Evolutionary conservation across 164 flowering plant genomes (phyloP).

Genomic region (Magnolia changhungtana): DNA sequence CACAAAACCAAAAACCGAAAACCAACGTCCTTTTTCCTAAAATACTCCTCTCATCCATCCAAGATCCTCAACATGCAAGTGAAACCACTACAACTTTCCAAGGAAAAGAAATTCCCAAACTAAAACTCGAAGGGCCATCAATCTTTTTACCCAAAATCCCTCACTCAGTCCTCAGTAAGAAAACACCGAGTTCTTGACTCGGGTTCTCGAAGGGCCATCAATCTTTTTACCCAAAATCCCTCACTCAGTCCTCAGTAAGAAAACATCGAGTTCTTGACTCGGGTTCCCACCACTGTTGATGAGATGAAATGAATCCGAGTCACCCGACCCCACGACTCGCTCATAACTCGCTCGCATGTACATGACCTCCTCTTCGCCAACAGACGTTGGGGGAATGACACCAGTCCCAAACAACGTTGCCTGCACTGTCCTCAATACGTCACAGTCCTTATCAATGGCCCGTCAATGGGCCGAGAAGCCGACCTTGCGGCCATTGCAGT

Average conservation of each 20-base stretch:
- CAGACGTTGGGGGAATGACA: conserved; percentile 43
- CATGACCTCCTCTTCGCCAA: conserved; percentile 9
- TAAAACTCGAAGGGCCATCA: background rate
- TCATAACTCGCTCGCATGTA: conserved; percentile 86
- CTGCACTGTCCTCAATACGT: conserved; percentile 61
- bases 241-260: conserved; percentile 89
- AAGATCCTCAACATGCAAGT: too few species aligned
- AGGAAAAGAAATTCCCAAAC: too few species aligned
- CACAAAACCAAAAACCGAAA: too few species aligned
- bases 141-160: background rate
- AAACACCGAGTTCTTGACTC: too few species aligned
- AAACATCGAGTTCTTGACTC: conserved; percentile 75
- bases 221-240: too few species aligned
- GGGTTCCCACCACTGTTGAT: conserved; percentile 55
- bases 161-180: too few species aligned
- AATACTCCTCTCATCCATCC: too few species aligned
- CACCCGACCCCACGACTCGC: conserved; percentile 60
- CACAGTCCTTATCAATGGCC: conserved; percentile 31
- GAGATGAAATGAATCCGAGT: conserved; percentile 80
- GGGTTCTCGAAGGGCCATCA: too few species aligned
- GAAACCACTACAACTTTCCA: too few species aligned
- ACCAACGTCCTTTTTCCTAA: too few species aligned
- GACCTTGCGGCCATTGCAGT: conserved; percentile 55
- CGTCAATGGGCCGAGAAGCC: conserved; percentile 56
- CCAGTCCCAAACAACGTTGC: conserved; percentile 74